phyloP scores from a whole-genome alignment of 2,329 filamentous ascomycete genomes.

The Dactylellina drechsleri region DNA sequence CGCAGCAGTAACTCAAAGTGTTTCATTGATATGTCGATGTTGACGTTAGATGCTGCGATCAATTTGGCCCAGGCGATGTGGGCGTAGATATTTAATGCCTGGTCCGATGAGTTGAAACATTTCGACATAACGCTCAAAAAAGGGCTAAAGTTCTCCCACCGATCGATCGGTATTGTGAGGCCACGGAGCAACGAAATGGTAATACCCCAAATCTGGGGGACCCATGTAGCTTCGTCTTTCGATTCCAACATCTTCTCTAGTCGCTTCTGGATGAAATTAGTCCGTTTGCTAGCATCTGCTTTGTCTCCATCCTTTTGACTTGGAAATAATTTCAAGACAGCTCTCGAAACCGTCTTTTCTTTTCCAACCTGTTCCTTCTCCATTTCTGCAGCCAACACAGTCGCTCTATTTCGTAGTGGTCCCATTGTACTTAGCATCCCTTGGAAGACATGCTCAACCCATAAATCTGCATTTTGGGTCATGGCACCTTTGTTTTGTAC shows the following conservation, averaged over 20 bases:
- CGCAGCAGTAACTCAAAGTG: conserved; percentile 74
- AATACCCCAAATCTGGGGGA: conserved; percentile 90
- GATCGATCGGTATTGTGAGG: conserved; percentile 64
- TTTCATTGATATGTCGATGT: conserved; percentile 67
- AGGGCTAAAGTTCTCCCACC: conserved; percentile 77
- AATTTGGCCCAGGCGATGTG: conserved; percentile 88
- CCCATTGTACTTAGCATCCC: conserved; percentile 82
- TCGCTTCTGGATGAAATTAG: conserved; percentile 62
- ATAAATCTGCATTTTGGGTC: conserved; percentile 74
- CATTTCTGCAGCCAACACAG: conserved; percentile 77
- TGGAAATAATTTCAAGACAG: conserved; percentile 68
- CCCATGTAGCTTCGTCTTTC: conserved; percentile 71
- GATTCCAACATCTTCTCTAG: conserved; percentile 73
- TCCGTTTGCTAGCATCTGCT: conserved; percentile 56
- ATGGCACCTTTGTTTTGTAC: conserved; percentile 77
- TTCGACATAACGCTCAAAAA: conserved; percentile 83
- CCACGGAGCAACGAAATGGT: conserved; percentile 80
- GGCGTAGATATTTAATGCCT: conserved; percentile 76
- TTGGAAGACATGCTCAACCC: conserved; percentile 83
- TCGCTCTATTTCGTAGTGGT: conserved; percentile 79
- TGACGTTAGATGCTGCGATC: conserved; percentile 76
- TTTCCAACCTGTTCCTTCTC: conserved; percentile 73
- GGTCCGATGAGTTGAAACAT: conserved; percentile 83
- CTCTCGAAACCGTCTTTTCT: conserved; percentile 74
- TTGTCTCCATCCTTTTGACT: conserved; percentile 63